phyloP scores from a whole-genome alignment of 2,329 filamentous ascomycete genomes.

The Fusarium devonianum region DNA sequence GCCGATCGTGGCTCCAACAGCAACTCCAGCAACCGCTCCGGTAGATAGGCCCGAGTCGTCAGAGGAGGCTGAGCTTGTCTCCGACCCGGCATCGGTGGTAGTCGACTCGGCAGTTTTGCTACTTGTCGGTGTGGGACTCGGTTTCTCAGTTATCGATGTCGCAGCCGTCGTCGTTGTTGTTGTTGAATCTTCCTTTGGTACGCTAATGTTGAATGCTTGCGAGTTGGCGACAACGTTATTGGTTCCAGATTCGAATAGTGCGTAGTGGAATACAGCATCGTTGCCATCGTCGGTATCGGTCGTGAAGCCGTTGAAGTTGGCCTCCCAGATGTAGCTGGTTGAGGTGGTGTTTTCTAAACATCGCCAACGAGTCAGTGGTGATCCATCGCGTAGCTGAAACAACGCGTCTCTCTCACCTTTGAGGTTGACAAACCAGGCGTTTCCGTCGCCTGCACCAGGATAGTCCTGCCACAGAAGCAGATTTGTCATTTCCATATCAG shows the following conservation, averaged over 20 bases:
- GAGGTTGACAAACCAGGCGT: slow-evolving; percentile 8
- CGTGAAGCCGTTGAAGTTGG: slow-evolving; percentile 23
- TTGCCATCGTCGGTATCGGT: slow-evolving; percentile 11
- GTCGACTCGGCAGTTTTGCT: background rate
- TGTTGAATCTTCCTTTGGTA: slow-evolving; percentile 5
- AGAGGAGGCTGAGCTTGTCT: background rate
- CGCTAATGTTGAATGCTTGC: slow-evolving; percentile 35
- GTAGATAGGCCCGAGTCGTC: slow-evolving; percentile 18
- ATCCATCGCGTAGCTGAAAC: rapidly evolving
- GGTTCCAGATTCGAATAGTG: slow-evolving; percentile 19
- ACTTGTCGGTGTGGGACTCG: background rate
- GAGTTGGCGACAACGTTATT: slow-evolving; percentile 20
- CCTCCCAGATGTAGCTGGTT: slow-evolving; percentile 33
- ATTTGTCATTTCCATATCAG: slow-evolving; percentile 27
- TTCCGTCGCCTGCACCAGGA: slow-evolving; percentile 15
- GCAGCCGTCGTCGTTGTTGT: background rate
- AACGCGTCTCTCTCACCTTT: background rate
- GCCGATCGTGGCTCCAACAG: slow-evolving; percentile 34
- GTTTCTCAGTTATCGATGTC: background rate
- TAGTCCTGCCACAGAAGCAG: slow-evolving; percentile 38
- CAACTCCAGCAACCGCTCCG: slow-evolving; percentile 39
- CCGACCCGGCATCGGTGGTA: background rate
- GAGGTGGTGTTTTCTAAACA: slow-evolving; percentile 30
- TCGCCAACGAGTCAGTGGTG: slow-evolving; percentile 1
- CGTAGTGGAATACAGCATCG: slow-evolving; percentile 32